Evolutionary conservation across 768 basidiomycete genomes (phyloP).

Genomic region (Filobasidium wieringae): DNA sequence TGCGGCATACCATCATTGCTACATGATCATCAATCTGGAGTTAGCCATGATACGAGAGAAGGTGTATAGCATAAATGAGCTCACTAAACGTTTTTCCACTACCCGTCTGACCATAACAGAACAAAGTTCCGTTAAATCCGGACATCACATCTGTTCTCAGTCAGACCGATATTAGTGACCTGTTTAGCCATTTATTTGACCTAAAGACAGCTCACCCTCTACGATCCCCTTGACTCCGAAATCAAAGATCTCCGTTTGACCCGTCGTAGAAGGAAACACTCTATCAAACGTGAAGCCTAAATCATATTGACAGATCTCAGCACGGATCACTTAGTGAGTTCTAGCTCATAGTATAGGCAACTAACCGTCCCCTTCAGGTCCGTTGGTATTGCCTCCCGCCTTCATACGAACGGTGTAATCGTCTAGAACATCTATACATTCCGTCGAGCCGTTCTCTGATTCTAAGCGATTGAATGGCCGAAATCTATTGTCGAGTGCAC

Average conservation of each 20-base stretch:
- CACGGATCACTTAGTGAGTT: constrained; percentile 13
- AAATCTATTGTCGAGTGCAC: constrained; percentile 49
- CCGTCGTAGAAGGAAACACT: constrained; percentile 82
- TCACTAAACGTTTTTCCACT: constrained; percentile 40
- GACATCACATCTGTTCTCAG: constrained; percentile 59
- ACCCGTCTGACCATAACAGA: constrained; percentile 44
- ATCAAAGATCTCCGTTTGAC: constrained; percentile 90
- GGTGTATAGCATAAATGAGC: constrained; percentile 7
- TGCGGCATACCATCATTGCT: constrained; percentile 80
- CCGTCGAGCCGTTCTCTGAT: constrained; percentile 63
- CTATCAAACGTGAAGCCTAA: constrained; percentile 92
- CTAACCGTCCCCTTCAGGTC: background rate
- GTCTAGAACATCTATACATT: constrained; percentile 74
- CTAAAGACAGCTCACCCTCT: constrained; percentile 43
- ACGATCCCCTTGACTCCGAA: constrained; percentile 98
- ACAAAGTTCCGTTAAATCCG: constrained; percentile 95
- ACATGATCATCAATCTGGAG: constrained; percentile 21
- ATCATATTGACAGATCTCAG: constrained; percentile 77
- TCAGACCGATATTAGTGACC: background rate
- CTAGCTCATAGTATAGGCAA: background rate
- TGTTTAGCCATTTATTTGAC: constrained; percentile 39
- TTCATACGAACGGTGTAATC: constrained; percentile 76
- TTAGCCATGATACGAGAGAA: background rate
- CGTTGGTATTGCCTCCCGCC: constrained; percentile 25
- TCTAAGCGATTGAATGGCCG: constrained; percentile 91